Evolutionary conservation across 176 grass and related monocot species (phyloP), one percentile per base, ranked within the genome.

Genomic region (Neostapfia colusana): DNA sequence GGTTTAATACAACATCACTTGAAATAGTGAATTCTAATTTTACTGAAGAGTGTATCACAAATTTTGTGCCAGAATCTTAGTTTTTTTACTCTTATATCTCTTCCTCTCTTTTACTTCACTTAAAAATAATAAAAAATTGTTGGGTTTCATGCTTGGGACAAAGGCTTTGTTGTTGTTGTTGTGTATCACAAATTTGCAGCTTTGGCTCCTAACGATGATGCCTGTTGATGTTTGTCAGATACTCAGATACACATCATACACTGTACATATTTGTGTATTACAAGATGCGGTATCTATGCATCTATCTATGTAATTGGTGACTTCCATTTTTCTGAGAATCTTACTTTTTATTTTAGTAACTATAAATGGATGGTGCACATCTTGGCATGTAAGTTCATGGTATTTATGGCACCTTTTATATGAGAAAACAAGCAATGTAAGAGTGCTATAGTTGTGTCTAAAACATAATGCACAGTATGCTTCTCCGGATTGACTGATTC

Each of bases 301-400:
- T 56, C 12, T 43, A 82, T 56, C 12, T 43, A 69, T 60, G 23
- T 20, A 25, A 36, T 20, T 25, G 36, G 57, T 60, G 49, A 58
- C 45, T 49, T 14, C 4, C 39, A 39, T 44, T 75, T 59, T 58
- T 10, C 39, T 75, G 27, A 68, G n/a, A 70, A 38, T 14, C 16
- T 76, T 61, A 50, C 61, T 65, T 27, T 46, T 49, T 35, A 24
- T 65, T 54, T 43, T 69, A 58, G n/a, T 18, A 35, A 66, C 63
- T 24, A 31, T 31, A 67, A 55, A 14, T 27, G 50, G 2, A 25
- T 55, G 3, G 53, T 38, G 12, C 51, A 41, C 11, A 1, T 65
- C 17, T 35, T n/a, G 34, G 36, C 50, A 21, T 57, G 10, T 39
- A 24, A 36, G 15, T 42, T 73, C 27, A 27, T 16, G 7, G 9